phyloP scores from a whole-genome alignment of 805 yeast species.

The Cyberlindnera samutprakarnensis region DNA sequence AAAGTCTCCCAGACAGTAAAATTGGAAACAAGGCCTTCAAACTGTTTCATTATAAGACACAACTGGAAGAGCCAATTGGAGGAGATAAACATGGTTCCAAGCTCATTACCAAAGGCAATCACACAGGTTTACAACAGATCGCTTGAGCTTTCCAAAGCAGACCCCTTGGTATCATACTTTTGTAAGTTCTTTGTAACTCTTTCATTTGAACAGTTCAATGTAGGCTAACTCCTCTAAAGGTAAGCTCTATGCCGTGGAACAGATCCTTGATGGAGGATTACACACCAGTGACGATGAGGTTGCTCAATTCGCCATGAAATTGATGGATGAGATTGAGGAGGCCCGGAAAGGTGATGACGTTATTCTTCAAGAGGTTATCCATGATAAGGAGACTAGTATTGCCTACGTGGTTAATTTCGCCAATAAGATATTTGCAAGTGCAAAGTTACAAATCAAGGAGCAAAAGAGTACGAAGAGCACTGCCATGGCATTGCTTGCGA shows the following conservation, averaged over 20 bases:
- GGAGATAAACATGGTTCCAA: slow-evolving; percentile 10
- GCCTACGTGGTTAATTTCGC: slow-evolving; percentile 52
- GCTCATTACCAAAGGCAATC: slow-evolving; percentile 23
- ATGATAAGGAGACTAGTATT: slow-evolving; percentile 51
- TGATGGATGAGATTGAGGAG: slow-evolving; percentile 67
- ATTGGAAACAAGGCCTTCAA: no score
- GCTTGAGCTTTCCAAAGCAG: slow-evolving; percentile 44
- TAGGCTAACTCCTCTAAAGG: no score
- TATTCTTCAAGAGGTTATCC: slow-evolving; percentile 39
- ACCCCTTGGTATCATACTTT: slow-evolving; percentile 68
- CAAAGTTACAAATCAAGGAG: slow-evolving; percentile 38
- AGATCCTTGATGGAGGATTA: slow-evolving; percentile 50
- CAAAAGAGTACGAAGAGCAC: slow-evolving; percentile 38
- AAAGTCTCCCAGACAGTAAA: no score
- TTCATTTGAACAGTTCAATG: neutral
- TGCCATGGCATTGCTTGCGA: slow-evolving; percentile 45
- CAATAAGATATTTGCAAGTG: slow-evolving; percentile 46
- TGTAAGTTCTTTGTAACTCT: slow-evolving; percentile 35
- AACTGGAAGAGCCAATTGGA: no score
- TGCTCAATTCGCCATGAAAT: slow-evolving; percentile 48
- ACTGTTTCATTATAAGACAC: no score
- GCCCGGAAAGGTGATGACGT: slow-evolving; percentile 33
- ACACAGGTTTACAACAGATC: slow-evolving; percentile 43
- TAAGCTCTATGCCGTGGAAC: slow-evolving; percentile 61
- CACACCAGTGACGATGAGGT: slow-evolving; percentile 51